These are phyloP conservation scores for Geranomyces michiganensis DNA, from an alignment of 192 early-diverging fungal species.

Conservation along the genomic window DNA sequence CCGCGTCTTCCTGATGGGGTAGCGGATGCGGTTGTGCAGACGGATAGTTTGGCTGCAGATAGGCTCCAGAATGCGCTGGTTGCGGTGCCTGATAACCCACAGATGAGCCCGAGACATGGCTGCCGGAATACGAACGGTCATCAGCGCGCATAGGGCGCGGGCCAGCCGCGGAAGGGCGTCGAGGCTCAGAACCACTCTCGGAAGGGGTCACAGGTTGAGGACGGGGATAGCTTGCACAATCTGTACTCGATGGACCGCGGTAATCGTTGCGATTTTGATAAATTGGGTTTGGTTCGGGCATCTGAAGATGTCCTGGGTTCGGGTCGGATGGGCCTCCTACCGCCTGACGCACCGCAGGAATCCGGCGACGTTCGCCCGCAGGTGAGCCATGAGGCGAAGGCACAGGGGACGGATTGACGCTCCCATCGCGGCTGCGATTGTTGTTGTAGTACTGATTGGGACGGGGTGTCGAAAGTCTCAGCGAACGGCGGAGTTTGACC, in stretches of 20 bases:
- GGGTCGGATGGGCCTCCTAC: conserved; percentile 12
- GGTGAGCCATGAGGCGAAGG: conserved; percentile 16
- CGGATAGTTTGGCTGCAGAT: neutral
- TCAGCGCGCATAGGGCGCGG: conserved; percentile 18
- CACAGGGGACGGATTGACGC: conserved; percentile 17
- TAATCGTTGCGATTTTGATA: neutral
- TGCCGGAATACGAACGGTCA: neutral
- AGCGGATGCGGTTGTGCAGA: neutral
- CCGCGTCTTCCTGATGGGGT: neutral
- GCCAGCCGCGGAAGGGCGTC: neutral
- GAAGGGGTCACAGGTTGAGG: conserved; percentile 19
- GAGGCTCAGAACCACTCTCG: neutral
- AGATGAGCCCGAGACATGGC: neutral
- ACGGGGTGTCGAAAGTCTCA: neutral
- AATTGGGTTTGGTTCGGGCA: neutral
- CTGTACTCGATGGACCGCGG: neutral
- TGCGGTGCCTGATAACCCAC: neutral
- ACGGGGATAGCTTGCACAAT: conserved; percentile 10
- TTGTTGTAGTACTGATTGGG: neutral
- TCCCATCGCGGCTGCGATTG: conserved; percentile 1
- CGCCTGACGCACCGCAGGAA: neutral
- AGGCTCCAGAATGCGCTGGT: neutral
- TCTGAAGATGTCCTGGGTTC: neutral
- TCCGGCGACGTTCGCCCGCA: conserved; percentile 12
- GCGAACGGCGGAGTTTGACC: neutral